Evolutionary conservation across 257 asterid genomes (phyloP).

Genomic region (Verbascum thapsus): DNA sequence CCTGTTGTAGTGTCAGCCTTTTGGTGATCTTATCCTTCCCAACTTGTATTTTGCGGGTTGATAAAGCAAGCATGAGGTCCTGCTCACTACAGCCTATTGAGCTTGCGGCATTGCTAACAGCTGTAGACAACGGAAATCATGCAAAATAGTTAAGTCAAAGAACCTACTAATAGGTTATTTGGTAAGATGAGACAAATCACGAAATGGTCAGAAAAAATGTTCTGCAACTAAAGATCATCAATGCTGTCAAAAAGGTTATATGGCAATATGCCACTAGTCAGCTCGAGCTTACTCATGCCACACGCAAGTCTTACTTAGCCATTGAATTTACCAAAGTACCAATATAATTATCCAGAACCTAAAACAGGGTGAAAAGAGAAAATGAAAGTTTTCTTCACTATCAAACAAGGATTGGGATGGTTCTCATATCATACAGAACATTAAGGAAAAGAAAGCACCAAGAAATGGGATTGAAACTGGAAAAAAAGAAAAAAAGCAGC

Average conservation of each 20-base stretch:
- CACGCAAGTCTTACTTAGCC: background rate
- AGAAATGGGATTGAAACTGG: background rate
- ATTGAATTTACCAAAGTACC: background rate
- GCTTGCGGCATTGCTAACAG: slow-evolving; percentile 74
- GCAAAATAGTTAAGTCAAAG: slow-evolving; percentile 26
- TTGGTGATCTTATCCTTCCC: slow-evolving; percentile 70
- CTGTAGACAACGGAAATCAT: slow-evolving; percentile 49
- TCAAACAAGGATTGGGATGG: background rate
- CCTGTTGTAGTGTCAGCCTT: slow-evolving; percentile 62
- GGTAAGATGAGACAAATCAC: background rate
- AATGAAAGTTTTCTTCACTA: background rate
- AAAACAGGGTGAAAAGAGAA: background rate
- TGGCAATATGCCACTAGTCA: background rate
- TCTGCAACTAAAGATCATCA: slow-evolving; percentile 4
- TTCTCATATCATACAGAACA: background rate
- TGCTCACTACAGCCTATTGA: slow-evolving; percentile 77
- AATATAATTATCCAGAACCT: slow-evolving; percentile 8
- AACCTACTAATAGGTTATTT: slow-evolving; percentile 8
- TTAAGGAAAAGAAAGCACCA: background rate
- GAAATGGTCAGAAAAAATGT: background rate
- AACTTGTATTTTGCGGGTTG: slow-evolving; percentile 68
- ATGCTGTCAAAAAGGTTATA: slow-evolving; percentile 2
- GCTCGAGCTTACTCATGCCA: slow-evolving; percentile 4
- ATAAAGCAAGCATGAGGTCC: slow-evolving; percentile 69
- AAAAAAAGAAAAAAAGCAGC: background rate